Evolutionary conservation across 2,329 filamentous ascomycete genomes (phyloP).

Genomic region (Aureobasidium musti): DNA sequence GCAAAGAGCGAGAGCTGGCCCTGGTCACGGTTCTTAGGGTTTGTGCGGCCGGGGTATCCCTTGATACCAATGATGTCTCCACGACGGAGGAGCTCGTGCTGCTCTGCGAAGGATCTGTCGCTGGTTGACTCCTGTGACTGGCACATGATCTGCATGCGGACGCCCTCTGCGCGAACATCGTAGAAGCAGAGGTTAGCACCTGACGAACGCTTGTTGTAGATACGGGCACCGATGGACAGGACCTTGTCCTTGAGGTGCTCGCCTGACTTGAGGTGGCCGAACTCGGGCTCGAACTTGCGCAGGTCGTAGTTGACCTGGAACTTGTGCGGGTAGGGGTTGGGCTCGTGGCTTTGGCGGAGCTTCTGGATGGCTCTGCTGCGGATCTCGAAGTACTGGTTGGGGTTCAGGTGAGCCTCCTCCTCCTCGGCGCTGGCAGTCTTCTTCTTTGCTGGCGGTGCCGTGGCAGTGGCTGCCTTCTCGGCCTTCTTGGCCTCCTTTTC

Average conservation of each 20-base stretch:
- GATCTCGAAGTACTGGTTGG: slow-evolving; percentile 95
- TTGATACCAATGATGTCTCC: slow-evolving; percentile 91
- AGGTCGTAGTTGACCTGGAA: slow-evolving; percentile 86
- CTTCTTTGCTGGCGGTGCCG: slow-evolving; percentile 58
- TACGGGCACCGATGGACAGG: slow-evolving; percentile 77
- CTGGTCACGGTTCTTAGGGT: slow-evolving; percentile 82
- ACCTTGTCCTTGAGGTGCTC: slow-evolving; percentile 75
- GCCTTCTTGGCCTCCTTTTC: slow-evolving; percentile 86
- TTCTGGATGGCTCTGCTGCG: slow-evolving; percentile 79
- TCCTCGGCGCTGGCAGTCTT: slow-evolving; percentile 63
- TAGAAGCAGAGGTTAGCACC: slow-evolving; percentile 91
- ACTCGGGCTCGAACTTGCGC: slow-evolving; percentile 75
- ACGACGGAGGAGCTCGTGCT: slow-evolving; percentile 84
- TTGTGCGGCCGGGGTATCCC: slow-evolving; percentile 80
- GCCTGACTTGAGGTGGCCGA: slow-evolving; percentile 80
- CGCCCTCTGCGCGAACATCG: slow-evolving; percentile 74
- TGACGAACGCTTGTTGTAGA: slow-evolving; percentile 82
- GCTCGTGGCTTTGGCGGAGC: slow-evolving; percentile 69
- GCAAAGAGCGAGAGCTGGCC: slow-evolving; percentile 96
- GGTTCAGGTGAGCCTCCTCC: slow-evolving; percentile 71
- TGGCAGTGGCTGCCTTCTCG: slow-evolving; percentile 72
- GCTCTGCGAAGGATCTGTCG: slow-evolving; percentile 73
- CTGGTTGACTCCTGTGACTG: slow-evolving; percentile 76
- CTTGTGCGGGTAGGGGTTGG: slow-evolving; percentile 90
- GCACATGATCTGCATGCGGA: slow-evolving; percentile 87